Evolutionary conservation across 2,329 filamentous ascomycete genomes (phyloP), one percentile per base, ranked within the genome.

Genomic region (Madurella fahalii): DNA sequence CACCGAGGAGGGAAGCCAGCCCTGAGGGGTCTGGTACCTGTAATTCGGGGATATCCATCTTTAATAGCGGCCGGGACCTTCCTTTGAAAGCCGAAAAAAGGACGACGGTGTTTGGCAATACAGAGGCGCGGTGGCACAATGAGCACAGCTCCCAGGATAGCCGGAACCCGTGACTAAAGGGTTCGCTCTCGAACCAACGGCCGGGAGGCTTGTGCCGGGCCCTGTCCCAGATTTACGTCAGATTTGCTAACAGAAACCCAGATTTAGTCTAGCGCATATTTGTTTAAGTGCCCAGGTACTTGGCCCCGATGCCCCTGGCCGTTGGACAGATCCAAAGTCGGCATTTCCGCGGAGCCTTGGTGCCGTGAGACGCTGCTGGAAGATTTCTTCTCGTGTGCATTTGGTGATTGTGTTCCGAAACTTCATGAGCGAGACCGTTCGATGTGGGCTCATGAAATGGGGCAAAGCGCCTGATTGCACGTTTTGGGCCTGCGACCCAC

Each of bases 161-260:
- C 25, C n/a, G 32, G 17, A 53, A 53, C 47, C 17, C 43, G 50
- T 56, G 55, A 57, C 54, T 51, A 55, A 54, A 40, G 16, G 16
- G 4, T 40, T 53, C 42, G 47, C 17, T 32, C 20, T 15, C 25
- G 50, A 54, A 34, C 54, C 54, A 55, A 57, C 57, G 47, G 52
- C 32, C 8, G 37, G 43, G 31, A 17, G 41, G 40, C 40, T 25
- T 45, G 20, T 25, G 34, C 39, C 43, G n/a, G 45, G 2, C 37
- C 37, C 18, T 31, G 54, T 17, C 32, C 42, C 47, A 39, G 42
- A 49, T 53, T 49, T 55, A 63, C 62, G 61, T 62, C 58, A 63
- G 59, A 63, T 63, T 64, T 63, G 59, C 56, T 64, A 64, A 64
- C 20, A 50, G 57, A 62, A 64, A 64, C 48, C 59, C 61, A 53